These are phyloP conservation scores for Phaffia australis DNA, from an alignment of 768 basidiomycete genomes.

Conservation along the genomic window DNA sequence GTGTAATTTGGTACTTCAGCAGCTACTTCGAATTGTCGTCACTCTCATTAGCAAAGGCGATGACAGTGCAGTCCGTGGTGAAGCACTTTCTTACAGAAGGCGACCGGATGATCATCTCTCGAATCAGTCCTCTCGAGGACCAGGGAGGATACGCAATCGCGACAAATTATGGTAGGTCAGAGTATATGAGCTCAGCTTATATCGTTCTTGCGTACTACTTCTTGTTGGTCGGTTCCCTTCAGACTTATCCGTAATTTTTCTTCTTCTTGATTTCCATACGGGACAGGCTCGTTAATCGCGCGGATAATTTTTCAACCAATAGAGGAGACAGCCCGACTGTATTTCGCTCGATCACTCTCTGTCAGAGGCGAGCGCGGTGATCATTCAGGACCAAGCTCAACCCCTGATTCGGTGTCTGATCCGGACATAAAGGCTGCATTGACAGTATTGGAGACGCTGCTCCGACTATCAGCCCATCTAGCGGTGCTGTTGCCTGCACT, in stretches of 20 bases:
- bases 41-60: constrained; percentile 59
- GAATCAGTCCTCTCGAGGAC: constrained; percentile 68
- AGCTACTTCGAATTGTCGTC: constrained; percentile 42
- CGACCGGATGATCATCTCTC: constrained; percentile 78
- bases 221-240: not conserved
- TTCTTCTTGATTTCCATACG: too few relatives aligned
- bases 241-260: too few relatives aligned
- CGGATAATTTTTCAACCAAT: constrained; percentile 90
- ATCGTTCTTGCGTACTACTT: not conserved
- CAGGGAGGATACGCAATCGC: constrained; percentile 95
- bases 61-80: constrained; percentile 77
- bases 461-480: constrained; percentile 36
- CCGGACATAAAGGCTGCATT: not conserved
- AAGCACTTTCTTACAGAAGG: constrained; percentile 95
- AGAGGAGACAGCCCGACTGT: constrained; percentile 81
- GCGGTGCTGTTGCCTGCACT: constrained; percentile 63
- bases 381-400: constrained; percentile 7
- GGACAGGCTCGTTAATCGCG: constrained; percentile 77
- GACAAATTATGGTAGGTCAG: constrained; percentile 72
- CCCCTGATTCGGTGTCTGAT: not conserved
- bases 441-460: constrained; percentile 13
- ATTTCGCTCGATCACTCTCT: constrained; percentile 53
- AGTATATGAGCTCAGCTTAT: not conserved
- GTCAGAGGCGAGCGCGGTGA: not conserved
- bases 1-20: not conserved